Evolutionary conservation across 2,329 filamentous ascomycete genomes (phyloP), one percentile per base, ranked within the genome.

Genomic region (Daldinia eschscholtzii): DNA sequence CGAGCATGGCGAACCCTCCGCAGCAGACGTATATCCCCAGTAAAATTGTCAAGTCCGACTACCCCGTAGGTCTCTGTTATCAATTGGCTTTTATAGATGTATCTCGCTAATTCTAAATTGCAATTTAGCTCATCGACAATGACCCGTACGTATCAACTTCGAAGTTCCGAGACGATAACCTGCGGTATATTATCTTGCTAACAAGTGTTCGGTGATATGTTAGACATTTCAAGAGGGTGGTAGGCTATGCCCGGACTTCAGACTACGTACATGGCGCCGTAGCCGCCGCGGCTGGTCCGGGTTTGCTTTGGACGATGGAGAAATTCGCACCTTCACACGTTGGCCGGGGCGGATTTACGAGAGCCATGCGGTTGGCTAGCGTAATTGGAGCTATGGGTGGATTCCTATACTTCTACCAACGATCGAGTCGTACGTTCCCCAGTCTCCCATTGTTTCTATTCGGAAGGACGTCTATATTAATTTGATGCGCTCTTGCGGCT

Each of bases 121-220:
- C 50, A 55, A 78, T 78, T 74, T 83, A 99, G 96, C 92, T 98
- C 84, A 98, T 99, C 83, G 96, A 99, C 86, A 97, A 93, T 85
- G 96, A 99, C 83, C 96, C 96, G 94, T 98, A 94, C 80, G 91
- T 82, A 65, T 48, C 57, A 58, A 44, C 18, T 7, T 26, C 41
- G 59, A 65, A 37, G 3, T 35, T 26, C 33, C 35, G 12, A 30
- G n/a, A 20, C 1, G 15, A 5, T 1, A 33, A 6, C 9, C 15
- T 15, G n/a, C 33, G 6, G 2, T 13, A 28, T n/a, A 30, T 57
- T 42, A 26, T 37, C 4, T 48, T 12, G 20, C 64, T 67, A 61
- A 72, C 59, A 37, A 52, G 30, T 23, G 15, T 13, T 6, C 7
- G 30, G 50, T 39, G 6, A 5, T 9, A 12, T 13, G 42, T 48